phyloP scores from a whole-genome alignment of 495 filamentous ascomycete species.

The Podospora sp. region DNA sequence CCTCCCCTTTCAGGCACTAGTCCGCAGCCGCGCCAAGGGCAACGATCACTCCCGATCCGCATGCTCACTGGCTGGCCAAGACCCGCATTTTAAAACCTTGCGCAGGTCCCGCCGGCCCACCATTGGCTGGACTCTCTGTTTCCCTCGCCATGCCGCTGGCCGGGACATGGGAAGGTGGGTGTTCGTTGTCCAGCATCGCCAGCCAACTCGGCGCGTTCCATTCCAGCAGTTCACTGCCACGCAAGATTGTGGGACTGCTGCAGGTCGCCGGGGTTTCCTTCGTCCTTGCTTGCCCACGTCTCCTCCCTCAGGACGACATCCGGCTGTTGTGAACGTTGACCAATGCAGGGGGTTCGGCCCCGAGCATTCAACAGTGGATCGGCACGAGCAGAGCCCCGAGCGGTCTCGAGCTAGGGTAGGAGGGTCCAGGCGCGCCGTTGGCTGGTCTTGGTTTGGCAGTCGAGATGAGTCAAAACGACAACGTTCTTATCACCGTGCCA shows the following conservation, averaged over 20 bases:
- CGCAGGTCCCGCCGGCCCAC: slow-evolving; percentile 30
- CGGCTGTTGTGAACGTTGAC: not conserved
- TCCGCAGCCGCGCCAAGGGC: slow-evolving; percentile 22
- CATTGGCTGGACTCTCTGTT: slow-evolving; percentile 27
- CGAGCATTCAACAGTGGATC: not conserved
- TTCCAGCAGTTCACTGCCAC: not conserved
- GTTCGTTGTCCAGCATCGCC: not conserved
- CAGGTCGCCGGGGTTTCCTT: not conserved
- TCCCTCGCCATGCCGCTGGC: not conserved
- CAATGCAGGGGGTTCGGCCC: not conserved
- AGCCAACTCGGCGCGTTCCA: slow-evolving; percentile 2
- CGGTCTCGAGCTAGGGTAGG: not conserved
- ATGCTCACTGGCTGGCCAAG: slow-evolving; percentile 23
- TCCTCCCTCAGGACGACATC: not conserved
- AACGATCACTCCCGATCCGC: slow-evolving; percentile 21
- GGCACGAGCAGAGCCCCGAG: not conserved
- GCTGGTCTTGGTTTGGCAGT: not conserved
- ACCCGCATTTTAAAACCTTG: slow-evolving; percentile 25
- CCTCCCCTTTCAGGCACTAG: slow-evolving; percentile 1
- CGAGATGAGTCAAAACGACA: slow-evolving; percentile 15
- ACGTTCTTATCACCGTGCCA: not conserved
- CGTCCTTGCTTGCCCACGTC: not conserved
- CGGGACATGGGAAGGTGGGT: not conserved
- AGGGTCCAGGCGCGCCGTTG: not conserved
- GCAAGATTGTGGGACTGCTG: not conserved